Base-by-base conservation (phyloP, 352 stramenopile genomes). In the Globisporangium heterothallicum region DNA sequence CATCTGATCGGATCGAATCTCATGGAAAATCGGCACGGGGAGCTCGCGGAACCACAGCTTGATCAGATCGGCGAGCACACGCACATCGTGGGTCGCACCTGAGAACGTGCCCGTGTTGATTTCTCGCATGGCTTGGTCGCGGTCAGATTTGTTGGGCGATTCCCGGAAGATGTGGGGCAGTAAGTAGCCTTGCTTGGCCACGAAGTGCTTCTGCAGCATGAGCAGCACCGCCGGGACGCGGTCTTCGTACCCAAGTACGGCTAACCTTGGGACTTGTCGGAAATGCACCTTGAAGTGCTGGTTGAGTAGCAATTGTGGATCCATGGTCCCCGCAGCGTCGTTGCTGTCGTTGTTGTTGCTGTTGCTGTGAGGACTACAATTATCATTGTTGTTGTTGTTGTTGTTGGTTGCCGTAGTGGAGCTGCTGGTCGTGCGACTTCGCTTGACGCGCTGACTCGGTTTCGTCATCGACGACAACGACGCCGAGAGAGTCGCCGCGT, bases 11-110 rank as follows among this genome's bases (percentile, higher is more conserved):
- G 69, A 55, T 12, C 78, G 75, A 26, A 96, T 76, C 47, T 85
- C 64, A 58, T 94, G 84, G 43, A 96, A 64, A 38, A 96, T 78
- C 21, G 80, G 81, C n/a, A 81, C 56, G 0, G 84, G 78, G 0
- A 96, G 70, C 36, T 95, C 82, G 0, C 87, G 77, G 59, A 96
- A 96, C 78, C 80, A 96, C 36, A 95, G 57, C 57, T 96, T 96
- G 64, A 96, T 86, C 3, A 96, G 65, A 56, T 95, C 88, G 0
- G 82, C 87, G 8, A 94, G 59, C 41, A 96, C 81, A 24, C 88
- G 80, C 41, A 94, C 77, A 42, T 96, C 85, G 26, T 81, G 66
- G 18, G 59, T 61, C 1, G 63, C 71, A 26, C 81, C 84, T 27
- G 52, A 59, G 50, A 93, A 93, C 35, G 70, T 76, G 13, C 84